Base-by-base conservation (phyloP, 441 rosid species). In the Eruca vesicaria region DNA sequence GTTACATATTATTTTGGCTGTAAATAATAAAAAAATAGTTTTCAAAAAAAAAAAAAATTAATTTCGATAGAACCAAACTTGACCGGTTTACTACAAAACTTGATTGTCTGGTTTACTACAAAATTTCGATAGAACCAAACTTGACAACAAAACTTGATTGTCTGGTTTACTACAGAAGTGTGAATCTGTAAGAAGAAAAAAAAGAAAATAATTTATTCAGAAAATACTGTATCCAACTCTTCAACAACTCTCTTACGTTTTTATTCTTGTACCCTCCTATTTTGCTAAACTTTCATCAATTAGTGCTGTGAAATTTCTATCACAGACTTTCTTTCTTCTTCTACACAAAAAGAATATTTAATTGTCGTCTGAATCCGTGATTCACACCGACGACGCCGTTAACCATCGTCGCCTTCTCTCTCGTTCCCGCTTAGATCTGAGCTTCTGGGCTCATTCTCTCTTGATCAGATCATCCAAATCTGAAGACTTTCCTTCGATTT, bases 311-410 rank as follows among this genome's bases (percentile, higher is more conserved):
- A 50, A 35, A 18, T 61, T 32, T 58, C 10, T 57, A 63, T 73
- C 58, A 29, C 52, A 50, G 1, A 32, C 66, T 14, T 7, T 8
- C 41, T 4, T n/a, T 16, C 56, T 52, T 72, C 68, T 53, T 56
- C 31, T 63, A 4, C 70, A 50, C 69, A 53, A 32, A 48, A 60
- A 9, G 9, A 3, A 15, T 16, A 5, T 10, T 48, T 11, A 41
- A 29, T 43, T 20, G 38, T 76, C 32, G 79, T 64, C 75, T 43
- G 66, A 63, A 19, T 76, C 68, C 62, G 68, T 77, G 74, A 28
- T 56, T 35, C 33, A 32, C 63, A 48, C 36, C 76, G 76, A 65
- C 80, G 80, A 65, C 80, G 80, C 72, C 68, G 80, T 58, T 58
- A 71, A 58, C 68, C 72, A 56, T 71, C 76, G 63, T 70, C 75